Base-by-base conservation (phyloP, 306 rosid genomes). In the Prunus mira region DNA sequence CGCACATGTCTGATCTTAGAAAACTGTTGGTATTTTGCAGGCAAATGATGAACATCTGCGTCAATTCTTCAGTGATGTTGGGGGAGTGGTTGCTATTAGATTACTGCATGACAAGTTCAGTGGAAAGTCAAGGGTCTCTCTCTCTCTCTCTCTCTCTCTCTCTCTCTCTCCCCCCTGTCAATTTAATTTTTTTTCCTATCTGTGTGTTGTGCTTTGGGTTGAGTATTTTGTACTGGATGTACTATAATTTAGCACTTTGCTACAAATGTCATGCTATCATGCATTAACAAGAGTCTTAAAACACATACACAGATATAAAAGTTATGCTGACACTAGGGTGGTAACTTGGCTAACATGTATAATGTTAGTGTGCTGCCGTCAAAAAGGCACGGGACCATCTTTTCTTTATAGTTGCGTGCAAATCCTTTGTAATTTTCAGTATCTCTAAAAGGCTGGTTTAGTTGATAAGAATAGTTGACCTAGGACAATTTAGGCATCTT, bases 31-130 rank as follows among this genome's bases (percentile, higher is more conserved):
- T 34, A 38, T 71, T 75, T 79, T 82, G 73, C 94, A 95, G 97
- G 93, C 87, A 80, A 92, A 70, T 76, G 19, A 76, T 83, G 93
- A 91, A 13, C 84, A 95, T 81, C 77, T 95, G 61, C 91, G 72
- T 58, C 84, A 87, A 74, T 92, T 95, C 87, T 95, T 95, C 73
- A 61, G 87, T 58, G 97, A 95, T 86, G 87, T 86, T 17, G 96
- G 97, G 80, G 97, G 97, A 79, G 87, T 95, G 71, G 90, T 82
- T 76, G 97, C 87, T 79, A 72, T 92, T 56, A 96, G 97, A 65
- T 81, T 95, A 82, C 89, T 87, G 52, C 89, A 69, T 51, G 97
- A 95, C 86, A 95, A 87, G 79, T 90, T 86, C 82, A 92, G 96
- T 22, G 92, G 93, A 77, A 95, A 95, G 77, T 92, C 97, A 72